Conservation (phyloP, 2,329 filamentous ascomycete species). For the Xylaria digitata region DNA sequence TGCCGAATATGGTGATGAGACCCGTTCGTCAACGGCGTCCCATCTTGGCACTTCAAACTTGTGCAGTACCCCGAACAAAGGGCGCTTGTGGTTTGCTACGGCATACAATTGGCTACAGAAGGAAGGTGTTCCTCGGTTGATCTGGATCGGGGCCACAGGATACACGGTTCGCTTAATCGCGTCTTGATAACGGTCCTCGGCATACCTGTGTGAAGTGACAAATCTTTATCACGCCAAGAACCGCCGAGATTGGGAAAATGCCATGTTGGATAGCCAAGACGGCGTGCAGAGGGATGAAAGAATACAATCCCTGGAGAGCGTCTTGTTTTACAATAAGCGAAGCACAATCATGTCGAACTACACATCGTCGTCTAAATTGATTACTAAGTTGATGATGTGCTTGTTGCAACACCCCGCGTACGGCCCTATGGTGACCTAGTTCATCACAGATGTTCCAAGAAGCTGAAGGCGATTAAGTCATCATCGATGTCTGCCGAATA, state of each 20-base stretch:
- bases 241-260: not conserved
- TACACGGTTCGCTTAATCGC: conserved; percentile 26
- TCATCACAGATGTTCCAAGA: not conserved
- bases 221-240: conserved; percentile 29
- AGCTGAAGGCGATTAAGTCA: not conserved
- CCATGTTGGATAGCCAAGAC: conserved; percentile 2
- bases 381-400: not conserved
- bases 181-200: conserved; percentile 32
- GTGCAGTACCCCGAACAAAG: conserved; percentile 9
- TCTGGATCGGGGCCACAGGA: conserved; percentile 15
- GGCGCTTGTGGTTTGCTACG: conserved; percentile 7
- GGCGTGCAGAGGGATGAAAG: not conserved
- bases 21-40: conserved; percentile 3
- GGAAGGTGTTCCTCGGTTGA: conserved; percentile 27
- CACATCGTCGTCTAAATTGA: not conserved
- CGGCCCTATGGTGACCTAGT: not conserved
- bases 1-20: conserved; percentile 5
- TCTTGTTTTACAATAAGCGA: conserved; percentile 8
- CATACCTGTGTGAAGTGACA: conserved; percentile 24
- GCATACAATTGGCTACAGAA: conserved; percentile 20
- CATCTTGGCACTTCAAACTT: conserved; percentile 16
- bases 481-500: conserved; percentile 15
- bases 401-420: no score
- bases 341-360: not conserved
- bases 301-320: not conserved